Conservation (phyloP, 305 asterid genomes). For the Fraxinus platypoda region DNA sequence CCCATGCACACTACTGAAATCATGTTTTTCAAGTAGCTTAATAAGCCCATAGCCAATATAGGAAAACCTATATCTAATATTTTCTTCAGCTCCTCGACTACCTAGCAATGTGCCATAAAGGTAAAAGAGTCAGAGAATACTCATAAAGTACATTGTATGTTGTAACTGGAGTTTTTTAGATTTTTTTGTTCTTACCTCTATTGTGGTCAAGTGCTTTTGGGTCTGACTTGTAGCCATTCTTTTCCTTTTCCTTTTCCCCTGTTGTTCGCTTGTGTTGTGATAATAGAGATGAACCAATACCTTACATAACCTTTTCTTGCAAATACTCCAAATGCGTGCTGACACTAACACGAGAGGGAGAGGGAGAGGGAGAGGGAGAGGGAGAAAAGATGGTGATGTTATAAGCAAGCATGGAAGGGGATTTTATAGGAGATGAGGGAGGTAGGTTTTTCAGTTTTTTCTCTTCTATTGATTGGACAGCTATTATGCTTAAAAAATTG, state of each 20-base stretch:
- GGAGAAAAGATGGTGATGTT: slow-evolving; percentile 20
- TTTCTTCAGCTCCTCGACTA: slow-evolving; percentile 67
- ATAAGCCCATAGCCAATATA: slow-evolving; percentile 69
- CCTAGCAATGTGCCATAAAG: slow-evolving; percentile 36
- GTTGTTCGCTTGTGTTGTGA: slow-evolving; percentile 35
- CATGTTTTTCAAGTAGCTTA: slow-evolving; percentile 79
- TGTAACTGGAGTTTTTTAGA: slow-evolving; percentile 26
- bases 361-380: slow-evolving; percentile 8
- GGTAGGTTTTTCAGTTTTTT: slow-evolving; percentile 33
- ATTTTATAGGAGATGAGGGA: slow-evolving; percentile 50
- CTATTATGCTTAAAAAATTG: slow-evolving; percentile 24
- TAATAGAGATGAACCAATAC: slow-evolving; percentile 28
- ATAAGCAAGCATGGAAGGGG: slow-evolving; percentile 29
- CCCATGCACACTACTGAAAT: slow-evolving; percentile 82
- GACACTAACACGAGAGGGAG: slow-evolving; percentile 22
- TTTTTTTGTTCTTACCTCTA: slow-evolving; percentile 56
- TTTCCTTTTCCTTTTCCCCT: slow-evolving; percentile 21
- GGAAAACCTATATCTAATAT: slow-evolving; percentile 62
- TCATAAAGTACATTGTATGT: neutral
- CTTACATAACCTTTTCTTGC: slow-evolving; percentile 26
- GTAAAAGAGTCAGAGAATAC: slow-evolving; percentile 26
- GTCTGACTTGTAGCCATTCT: slow-evolving; percentile 50
- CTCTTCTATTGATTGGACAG: slow-evolving; percentile 21
- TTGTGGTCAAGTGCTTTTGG: slow-evolving; percentile 44
- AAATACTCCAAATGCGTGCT: slow-evolving; percentile 37